Base-by-base conservation (phyloP, 768 basidiomycete genomes). In the Lepiota brunneoincarnata region DNA sequence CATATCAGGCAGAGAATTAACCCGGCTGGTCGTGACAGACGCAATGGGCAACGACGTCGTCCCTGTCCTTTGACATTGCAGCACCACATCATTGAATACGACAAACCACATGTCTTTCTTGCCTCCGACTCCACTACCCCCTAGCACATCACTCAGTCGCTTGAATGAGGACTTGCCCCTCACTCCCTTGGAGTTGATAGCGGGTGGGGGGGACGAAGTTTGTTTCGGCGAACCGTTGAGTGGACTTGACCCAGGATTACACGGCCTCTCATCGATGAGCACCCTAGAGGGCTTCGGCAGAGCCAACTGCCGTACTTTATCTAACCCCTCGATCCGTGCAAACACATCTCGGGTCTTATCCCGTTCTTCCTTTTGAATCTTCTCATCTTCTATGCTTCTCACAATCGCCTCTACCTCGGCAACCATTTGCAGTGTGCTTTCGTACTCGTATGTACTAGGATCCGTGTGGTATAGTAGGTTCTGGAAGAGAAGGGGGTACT, bases 321-420 rank as follows among this genome's bases (percentile, higher is more conserved):
- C 94, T 45, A 99, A 71, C 2, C 96, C 96, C 55, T 99, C 97
- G 26, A 99, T 98, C 6, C 97, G 85, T 3, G 95, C 97, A 61
- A 97, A 91, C 2, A 92, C 88, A 67, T 99, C 96, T 12, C 96
- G 78, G 2, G 95, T 97, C 75, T 89, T 90, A 71, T 97, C 93
- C 28, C 96, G 84, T 67, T 96, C 93, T 66, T 98, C 96, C 69
- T 93, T 92, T 67, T 91, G 89, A 51, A 93, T 90, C 76, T 98
- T 98, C 75, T 99, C 94, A 63, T 98, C 96, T 69, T 99, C 96
- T 52, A 99, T 98, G 57, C 90, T 91, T 41, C 96, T 81, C 44
- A 99, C 96, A 62, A 98, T 96, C 17, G 81, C 86, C 72, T 99
- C 97, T 6, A 99, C 91, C 69, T 98, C 94, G 17, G 93, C 92